Evolutionary conservation across 139 green algal genomes (phyloP).

Genomic region (Eudorina sp.): DNA sequence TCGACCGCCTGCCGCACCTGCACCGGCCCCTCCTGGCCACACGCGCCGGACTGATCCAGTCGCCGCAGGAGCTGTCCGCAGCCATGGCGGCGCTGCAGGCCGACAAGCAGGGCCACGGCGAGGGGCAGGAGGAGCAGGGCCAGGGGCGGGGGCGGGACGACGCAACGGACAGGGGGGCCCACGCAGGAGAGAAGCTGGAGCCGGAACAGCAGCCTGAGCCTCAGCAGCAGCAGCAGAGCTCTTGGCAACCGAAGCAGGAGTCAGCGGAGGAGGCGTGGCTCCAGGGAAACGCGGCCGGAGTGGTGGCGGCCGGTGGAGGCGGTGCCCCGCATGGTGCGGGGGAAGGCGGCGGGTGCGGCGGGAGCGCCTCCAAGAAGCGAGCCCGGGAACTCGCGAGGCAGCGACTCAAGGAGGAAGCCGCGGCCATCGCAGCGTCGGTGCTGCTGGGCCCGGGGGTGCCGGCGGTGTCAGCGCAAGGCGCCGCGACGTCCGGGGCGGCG

Average conservation of each 20-base stretch:
- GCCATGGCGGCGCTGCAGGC: conserved; percentile 28
- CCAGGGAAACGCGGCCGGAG: not conserved
- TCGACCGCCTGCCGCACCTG: not conserved
- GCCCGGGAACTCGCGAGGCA: not conserved
- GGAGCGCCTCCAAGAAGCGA: not conserved
- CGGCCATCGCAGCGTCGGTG: conserved; percentile 20
- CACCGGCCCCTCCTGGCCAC: conserved; percentile 29
- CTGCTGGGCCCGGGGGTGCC: not conserved
- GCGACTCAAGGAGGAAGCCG: conserved; percentile 46
- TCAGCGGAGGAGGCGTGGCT: not conserved
- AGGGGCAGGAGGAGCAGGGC: not conserved
- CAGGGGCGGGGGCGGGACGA: not conserved
- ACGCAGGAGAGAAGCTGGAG: not conserved
- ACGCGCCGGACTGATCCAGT: conserved; percentile 36
- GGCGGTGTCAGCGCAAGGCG: not conserved
- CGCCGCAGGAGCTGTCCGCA: conserved; percentile 19
- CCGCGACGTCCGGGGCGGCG: not conserved
- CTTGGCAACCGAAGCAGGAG: not conserved
- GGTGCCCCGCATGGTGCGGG: not conserved
- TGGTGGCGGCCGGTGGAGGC: not conserved
- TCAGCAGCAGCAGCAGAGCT: not conserved
- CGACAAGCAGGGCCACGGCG: not conserved
- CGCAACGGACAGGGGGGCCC: not conserved
- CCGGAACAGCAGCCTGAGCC: not conserved
- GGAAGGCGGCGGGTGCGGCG: not conserved